Conservation (phyloP, 2,329 filamentous ascomycete genomes). For the Xylaria sp. region DNA sequence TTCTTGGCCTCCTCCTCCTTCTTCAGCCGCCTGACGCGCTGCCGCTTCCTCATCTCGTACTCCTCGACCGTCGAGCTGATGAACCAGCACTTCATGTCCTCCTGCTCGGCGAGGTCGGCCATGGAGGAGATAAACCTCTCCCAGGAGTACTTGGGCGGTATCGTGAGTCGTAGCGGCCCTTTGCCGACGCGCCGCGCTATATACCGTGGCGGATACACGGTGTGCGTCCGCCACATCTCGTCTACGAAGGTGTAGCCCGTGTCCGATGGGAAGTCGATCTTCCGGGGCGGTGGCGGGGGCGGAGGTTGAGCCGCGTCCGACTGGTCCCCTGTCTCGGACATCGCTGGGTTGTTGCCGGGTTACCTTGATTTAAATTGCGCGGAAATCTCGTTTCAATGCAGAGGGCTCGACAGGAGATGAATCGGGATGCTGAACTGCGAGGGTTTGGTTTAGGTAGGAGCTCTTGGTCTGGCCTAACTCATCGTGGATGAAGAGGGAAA, state of each 20-base stretch:
- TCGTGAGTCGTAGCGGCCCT: background rate
- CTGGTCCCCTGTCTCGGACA: background rate
- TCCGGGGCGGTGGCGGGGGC: no score
- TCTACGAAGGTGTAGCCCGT: constrained; percentile 17
- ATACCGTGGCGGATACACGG: background rate
- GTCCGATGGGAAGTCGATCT: background rate
- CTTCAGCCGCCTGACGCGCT: background rate
- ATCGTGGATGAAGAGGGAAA: background rate
- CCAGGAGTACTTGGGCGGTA: background rate
- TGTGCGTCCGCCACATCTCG: constrained; percentile 14
- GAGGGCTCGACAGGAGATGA: background rate
- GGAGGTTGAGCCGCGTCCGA: no score
- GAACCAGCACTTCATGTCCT: background rate
- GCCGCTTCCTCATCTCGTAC: constrained; percentile 9
- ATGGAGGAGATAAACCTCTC: background rate
- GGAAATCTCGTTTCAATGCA: background rate
- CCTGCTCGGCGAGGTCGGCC: background rate
- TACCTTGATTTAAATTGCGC: background rate
- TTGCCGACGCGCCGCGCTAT: background rate
- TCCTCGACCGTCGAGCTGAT: constrained; percentile 1
- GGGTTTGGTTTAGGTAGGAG: background rate
- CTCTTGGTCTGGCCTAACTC: background rate
- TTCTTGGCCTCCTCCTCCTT: background rate
- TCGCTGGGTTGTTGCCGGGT: background rate
- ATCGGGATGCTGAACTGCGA: background rate